Evolutionary conservation across 805 yeast genomes (phyloP), one percentile per base, ranked within the genome.

Genomic region (Starmerella floris): DNA sequence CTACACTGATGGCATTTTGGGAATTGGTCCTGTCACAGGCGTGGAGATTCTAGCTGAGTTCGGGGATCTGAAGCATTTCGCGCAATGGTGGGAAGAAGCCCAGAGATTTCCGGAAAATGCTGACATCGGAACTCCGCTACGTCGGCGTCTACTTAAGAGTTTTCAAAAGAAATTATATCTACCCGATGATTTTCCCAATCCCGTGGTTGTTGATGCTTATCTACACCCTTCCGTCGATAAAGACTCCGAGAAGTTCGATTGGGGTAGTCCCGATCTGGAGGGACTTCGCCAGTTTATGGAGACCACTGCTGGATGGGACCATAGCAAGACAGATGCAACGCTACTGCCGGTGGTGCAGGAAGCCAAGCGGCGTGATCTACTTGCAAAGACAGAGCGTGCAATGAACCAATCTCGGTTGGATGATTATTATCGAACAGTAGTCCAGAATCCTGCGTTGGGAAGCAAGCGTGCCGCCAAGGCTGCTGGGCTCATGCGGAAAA

Each of bases 21-120:
- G 97, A 2, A 71, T 91, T 46, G 99, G 99, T 1, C 95, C 95
- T 0, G 97, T 91, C 1, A 70, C 79, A 17, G 91, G 94, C 0
- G 74, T 84, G 74, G 96, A 91, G 59, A 73, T 91, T 17, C 54
- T 91, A 28, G 94, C 94, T 0, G 94, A 87, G 52, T 91, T 88
- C 62, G 77, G 75, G 58, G 65, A 59, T 2, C 45, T 63, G 35
- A 30, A 23, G 9, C 44, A 46, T 43, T 74, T 67, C 66, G 69
- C 62, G 23, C 51, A 55, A 50, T 82, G 88, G 84, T 75, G 71
- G 79, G 62, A 59, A 48, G 62, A 54, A 46, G 71, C 65, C 1
- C 74, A 70, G 48, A 62, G 66, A 38, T 43, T 47, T 37, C 54
- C 54, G 0, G 52, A 48, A 9, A 37, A 36, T 10, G 63, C 62